Conservation (phyloP, 2,329 filamentous ascomycete species). For the Pseudonectria buxi region DNA sequence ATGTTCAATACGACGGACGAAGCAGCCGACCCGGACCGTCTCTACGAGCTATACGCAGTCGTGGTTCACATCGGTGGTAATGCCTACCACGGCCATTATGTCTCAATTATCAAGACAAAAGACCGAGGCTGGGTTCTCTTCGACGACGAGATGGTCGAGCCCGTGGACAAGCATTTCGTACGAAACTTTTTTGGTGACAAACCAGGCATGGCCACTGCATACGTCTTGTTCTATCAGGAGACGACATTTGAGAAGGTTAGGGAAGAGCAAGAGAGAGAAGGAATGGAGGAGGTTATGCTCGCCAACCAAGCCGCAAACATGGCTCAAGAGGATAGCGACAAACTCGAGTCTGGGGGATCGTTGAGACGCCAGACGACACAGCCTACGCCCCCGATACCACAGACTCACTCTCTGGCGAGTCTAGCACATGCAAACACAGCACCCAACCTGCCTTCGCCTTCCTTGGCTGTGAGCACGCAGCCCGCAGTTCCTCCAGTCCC, state of each 20-base stretch:
- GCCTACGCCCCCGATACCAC: constrained; percentile 38
- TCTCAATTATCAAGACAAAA: constrained; percentile 95
- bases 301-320: constrained; percentile 51
- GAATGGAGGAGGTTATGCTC: constrained; percentile 53
- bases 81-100: constrained; percentile 95
- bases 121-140: constrained; percentile 95
- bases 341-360: constrained; percentile 34
- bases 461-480: constrained; percentile 4
- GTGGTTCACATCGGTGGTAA: constrained; percentile 96
- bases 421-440: constrained; percentile 63
- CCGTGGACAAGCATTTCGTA: constrained; percentile 93
- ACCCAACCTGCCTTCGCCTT: constrained; percentile 32
- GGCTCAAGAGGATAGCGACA: constrained; percentile 41
- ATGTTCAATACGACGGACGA: constrained; percentile 98
- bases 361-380: constrained; percentile 46
- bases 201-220: constrained; percentile 84
- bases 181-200: constrained; percentile 96
- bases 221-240: constrained; percentile 97
- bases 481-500: constrained; percentile 11
- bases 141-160: constrained; percentile 97
- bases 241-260: constrained; percentile 62
- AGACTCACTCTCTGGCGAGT: constrained; percentile 47
- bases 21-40: constrained; percentile 81
- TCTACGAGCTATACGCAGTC: constrained; percentile 96
- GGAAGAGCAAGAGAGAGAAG: constrained; percentile 79